phyloP scores from a whole-genome alignment of 768 basidiomycete genomes.

The Podaxis pistillaris region DNA sequence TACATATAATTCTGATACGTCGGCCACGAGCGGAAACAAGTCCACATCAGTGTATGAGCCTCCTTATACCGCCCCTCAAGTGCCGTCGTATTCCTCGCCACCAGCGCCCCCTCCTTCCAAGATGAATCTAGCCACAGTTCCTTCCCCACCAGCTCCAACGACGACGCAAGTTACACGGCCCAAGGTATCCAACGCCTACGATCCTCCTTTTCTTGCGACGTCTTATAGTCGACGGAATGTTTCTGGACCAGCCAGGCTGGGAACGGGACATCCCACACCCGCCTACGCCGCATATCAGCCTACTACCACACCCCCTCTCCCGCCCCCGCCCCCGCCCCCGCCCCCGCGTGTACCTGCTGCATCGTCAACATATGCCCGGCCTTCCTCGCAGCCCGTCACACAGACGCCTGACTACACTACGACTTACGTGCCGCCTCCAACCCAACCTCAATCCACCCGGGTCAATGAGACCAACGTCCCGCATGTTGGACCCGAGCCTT shows the following conservation, averaged over 20 bases:
- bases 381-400: neutral
- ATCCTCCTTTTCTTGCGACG: constrained; percentile 64
- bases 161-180: constrained; percentile 54
- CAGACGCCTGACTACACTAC: neutral
- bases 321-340: constrained; percentile 5
- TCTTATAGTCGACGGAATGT: constrained; percentile 21
- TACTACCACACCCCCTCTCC: constrained; percentile 12
- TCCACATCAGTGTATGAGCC: constrained; percentile 4
- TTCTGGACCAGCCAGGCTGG: constrained; percentile 5
- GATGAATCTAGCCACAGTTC: constrained; percentile 7
- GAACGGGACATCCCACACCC: constrained; percentile 10
- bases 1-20: constrained; percentile 8
- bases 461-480: neutral
- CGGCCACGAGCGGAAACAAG: neutral
- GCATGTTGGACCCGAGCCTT: neutral
- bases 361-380: neutral
- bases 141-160: constrained; percentile 21
- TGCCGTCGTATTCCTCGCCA: constrained; percentile 28
- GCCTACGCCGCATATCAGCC: constrained; percentile 22
- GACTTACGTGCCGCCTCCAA: neutral
- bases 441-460: neutral
- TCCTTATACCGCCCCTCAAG: constrained; percentile 18
- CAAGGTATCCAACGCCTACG: constrained; percentile 70
- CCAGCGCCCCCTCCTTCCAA: constrained; percentile 16
- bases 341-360: neutral